Conservation (phyloP, 495 filamentous ascomycete species). For the Neurospora sp. region DNA sequence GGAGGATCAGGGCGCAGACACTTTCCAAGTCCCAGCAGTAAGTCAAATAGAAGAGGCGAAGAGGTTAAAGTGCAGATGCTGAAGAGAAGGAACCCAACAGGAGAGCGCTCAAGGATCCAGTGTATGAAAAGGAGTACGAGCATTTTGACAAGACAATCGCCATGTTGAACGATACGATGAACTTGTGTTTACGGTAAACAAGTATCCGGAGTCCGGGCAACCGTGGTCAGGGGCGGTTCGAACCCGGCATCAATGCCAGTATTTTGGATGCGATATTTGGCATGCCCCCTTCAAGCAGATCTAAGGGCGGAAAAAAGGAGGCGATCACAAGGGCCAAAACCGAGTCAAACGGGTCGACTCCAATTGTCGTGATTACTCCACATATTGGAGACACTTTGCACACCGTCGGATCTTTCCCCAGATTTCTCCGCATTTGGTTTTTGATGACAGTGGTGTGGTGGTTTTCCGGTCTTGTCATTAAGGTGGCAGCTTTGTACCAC, state of each 20-base stretch:
- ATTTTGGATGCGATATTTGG: not conserved
- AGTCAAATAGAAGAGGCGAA: constrained; percentile 1
- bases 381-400: not conserved
- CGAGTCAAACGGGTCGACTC: not conserved
- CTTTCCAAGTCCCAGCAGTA: constrained; percentile 1
- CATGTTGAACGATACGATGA: constrained; percentile 64
- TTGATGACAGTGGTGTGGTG: not conserved
- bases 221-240: not conserved
- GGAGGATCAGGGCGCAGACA: not conserved
- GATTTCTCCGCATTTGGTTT: not conserved
- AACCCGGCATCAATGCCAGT: not conserved
- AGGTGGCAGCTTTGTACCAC: not conserved
- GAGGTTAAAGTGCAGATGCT: not conserved
- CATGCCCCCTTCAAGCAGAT: not conserved
- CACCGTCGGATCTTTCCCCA: not conserved
- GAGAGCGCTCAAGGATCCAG: not conserved
- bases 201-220: constrained; percentile 13
- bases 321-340: not conserved
- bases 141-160: constrained; percentile 59
- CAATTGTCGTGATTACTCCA: not conserved
- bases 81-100: not conserved
- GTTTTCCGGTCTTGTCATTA: not conserved
- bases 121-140: constrained; percentile 25
- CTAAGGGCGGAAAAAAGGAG: not conserved
- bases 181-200: constrained; percentile 53